These are phyloP conservation scores for Geotrichum candidum DNA, from an alignment of 1,139 yeast species.

Conservation along the genomic window DNA sequence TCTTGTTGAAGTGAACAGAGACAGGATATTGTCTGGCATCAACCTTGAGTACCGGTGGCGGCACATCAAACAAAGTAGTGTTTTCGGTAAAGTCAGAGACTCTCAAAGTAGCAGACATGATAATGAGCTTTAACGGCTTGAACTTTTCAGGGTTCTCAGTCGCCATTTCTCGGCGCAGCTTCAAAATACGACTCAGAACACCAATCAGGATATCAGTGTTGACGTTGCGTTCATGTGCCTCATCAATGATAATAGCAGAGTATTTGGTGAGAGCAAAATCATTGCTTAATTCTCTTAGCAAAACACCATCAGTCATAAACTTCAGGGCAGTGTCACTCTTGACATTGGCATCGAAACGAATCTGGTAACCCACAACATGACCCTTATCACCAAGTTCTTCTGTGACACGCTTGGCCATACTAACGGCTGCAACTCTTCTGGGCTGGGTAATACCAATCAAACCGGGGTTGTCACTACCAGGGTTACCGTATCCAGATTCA, in stretches of 20 bases:
- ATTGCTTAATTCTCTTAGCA: slow-evolving; percentile 83
- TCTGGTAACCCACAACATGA: slow-evolving; percentile 77
- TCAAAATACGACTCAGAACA: slow-evolving; percentile 81
- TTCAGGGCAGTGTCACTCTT: slow-evolving; percentile 72
- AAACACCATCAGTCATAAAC: slow-evolving; percentile 98
- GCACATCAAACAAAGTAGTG: slow-evolving; percentile 53
- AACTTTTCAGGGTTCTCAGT: slow-evolving; percentile 31
- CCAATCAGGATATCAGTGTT: slow-evolving; percentile 96
- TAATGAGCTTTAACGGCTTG: slow-evolving; percentile 53
- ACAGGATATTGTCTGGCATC: slow-evolving; percentile 96
- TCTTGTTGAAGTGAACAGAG: slow-evolving; percentile 79
- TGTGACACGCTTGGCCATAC: slow-evolving; percentile 89
- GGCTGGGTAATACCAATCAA: slow-evolving; percentile 97
- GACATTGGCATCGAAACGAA: slow-evolving; percentile 78
- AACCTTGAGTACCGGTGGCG: slow-evolving; percentile 89
- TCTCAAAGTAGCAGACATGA: slow-evolving; percentile 93
- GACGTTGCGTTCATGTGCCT: slow-evolving; percentile 94
- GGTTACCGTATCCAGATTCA: slow-evolving; percentile 80
- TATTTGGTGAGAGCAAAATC: slow-evolving; percentile 78
- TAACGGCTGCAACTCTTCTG: slow-evolving; percentile 95
- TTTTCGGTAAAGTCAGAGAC: slow-evolving; percentile 92
- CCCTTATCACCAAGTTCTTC: slow-evolving; percentile 79
- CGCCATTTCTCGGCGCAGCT: slow-evolving; percentile 54
- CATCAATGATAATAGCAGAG: slow-evolving; percentile 85
- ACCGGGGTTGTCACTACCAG: slow-evolving; percentile 67